phyloP scores from a whole-genome alignment of 1,284 basidiomycete species.

The Irpex lacteus region DNA sequence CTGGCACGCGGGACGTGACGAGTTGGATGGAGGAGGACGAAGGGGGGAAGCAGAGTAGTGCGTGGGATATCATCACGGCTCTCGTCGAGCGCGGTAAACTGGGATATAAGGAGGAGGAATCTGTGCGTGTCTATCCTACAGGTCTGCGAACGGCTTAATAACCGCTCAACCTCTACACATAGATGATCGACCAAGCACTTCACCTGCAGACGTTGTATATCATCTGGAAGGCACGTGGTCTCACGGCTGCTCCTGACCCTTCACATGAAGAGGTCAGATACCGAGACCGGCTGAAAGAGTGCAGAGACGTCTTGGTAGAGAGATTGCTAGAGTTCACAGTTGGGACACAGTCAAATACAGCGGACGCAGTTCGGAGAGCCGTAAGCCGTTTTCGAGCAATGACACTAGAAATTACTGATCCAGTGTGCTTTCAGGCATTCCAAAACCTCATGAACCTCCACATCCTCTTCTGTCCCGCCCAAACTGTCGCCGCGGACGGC shows the following conservation, averaged over 20 bases:
- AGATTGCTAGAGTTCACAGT: conserved; percentile 81
- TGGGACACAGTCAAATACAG: conserved; percentile 80
- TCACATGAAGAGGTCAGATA: conserved; percentile 56
- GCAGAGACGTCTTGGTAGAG: conserved; percentile 63
- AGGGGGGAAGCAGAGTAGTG: conserved; percentile 83
- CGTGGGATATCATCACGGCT: conserved; percentile 84
- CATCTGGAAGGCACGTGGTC: conserved; percentile 75
- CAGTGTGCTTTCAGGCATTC: conserved; percentile 62
- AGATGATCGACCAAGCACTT: conserved; percentile 86
- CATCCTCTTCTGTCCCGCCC: conserved; percentile 67
- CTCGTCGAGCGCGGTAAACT: conserved; percentile 83
- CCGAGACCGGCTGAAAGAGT: conserved; percentile 61
- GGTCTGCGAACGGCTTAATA: not conserved
- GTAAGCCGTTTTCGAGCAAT: conserved; percentile 41
- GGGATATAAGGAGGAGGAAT: conserved; percentile 87
- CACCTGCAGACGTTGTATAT: conserved; percentile 78
- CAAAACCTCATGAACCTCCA: conserved; percentile 80
- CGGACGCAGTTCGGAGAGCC: conserved; percentile 75
- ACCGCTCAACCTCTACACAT: conserved; percentile 6
- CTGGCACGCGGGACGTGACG: conserved; percentile 72
- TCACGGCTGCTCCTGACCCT: conserved; percentile 46
- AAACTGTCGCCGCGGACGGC: conserved; percentile 43
- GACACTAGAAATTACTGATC: conserved; percentile 1
- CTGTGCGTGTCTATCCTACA: conserved; percentile 46
- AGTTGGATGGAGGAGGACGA: conserved; percentile 87